Conservation (phyloP, 257 asterid species). For the Solanum microdontum region DNA sequence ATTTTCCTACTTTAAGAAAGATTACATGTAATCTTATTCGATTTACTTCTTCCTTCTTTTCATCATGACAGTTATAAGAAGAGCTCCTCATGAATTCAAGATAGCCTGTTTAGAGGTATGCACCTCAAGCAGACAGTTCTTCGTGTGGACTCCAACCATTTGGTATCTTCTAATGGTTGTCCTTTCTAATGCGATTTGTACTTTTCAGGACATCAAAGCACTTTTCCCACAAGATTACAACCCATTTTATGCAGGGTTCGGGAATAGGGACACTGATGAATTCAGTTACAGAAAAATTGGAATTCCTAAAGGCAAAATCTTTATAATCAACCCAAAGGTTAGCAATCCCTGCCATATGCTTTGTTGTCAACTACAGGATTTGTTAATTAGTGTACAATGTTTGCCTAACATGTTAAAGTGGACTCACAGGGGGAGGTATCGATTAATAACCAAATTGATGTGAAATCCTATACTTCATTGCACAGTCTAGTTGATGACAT, state of each 20-base stretch:
- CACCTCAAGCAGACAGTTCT: neutral
- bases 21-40: neutral
- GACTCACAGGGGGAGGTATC: constrained; percentile 89
- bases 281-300: constrained; percentile 96
- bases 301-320: constrained; percentile 94
- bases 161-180: neutral
- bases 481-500: constrained; percentile 89
- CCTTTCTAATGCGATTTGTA: neutral
- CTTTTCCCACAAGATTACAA: constrained; percentile 87
- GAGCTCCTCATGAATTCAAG: constrained; percentile 99
- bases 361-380: neutral
- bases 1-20: neutral
- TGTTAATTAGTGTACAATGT: neutral
- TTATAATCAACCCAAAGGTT: constrained; percentile 96
- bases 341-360: neutral
- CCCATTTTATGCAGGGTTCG: constrained; percentile 97
- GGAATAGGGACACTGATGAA: constrained; percentile 97
- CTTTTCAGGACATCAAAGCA: constrained; percentile 85
- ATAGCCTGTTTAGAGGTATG: constrained; percentile 97
- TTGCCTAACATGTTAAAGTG: neutral
- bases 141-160: neutral
- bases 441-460: constrained; percentile 70
- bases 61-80: constrained; percentile 66
- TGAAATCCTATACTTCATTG: constrained; percentile 86
- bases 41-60: neutral